Percentiles rank a stretch among this genome's conserved stretches.
Evolutionary conservation across 495 filamentous ascomycete species (phyloP).

Genomic region (Hamigera avellanea): DNA sequence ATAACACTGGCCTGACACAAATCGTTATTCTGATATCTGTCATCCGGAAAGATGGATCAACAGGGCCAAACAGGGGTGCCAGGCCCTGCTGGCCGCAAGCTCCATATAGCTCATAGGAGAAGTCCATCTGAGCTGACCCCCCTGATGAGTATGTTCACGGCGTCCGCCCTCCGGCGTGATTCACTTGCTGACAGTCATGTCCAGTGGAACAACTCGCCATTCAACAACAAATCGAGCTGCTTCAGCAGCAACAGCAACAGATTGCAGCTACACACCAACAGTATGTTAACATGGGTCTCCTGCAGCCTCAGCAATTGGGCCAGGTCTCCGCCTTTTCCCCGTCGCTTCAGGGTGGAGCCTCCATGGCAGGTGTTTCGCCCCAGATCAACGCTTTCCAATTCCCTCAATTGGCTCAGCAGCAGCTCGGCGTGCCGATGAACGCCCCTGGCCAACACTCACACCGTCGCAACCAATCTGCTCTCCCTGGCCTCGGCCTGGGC

Average conservation of each 20-base stretch:
- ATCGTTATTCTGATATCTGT: too few species aligned
- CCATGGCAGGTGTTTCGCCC: constrained; percentile 63
- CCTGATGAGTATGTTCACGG: constrained; percentile 81
- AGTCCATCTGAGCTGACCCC: constrained; percentile 97
- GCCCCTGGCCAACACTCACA: constrained; percentile 71
- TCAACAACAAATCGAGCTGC: constrained; percentile 95
- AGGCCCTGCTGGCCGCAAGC: constrained; percentile 76
- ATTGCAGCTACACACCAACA: constrained; percentile 93
- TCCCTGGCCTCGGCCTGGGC: constrained; percentile 88
- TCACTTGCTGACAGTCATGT: constrained; percentile 4
- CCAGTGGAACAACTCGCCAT: constrained; percentile 96
- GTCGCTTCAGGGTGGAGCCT: constrained; percentile 46
- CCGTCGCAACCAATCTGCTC: constrained; percentile 94
- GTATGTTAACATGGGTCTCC: constrained; percentile 92
- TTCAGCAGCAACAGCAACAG: constrained; percentile 97
- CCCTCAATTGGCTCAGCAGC: constrained; percentile 70
- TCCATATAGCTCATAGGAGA: constrained; percentile 94
- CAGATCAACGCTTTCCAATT: constrained; percentile 84
- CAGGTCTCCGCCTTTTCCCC: constrained; percentile 58
- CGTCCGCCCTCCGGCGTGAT: too few species aligned
- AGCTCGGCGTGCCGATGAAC: constrained; percentile 59
- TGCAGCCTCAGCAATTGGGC: constrained; percentile 71
- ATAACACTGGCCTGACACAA: too few species aligned
- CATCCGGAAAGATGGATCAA: constrained; percentile 60
- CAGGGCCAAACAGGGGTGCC: constrained; percentile 63